Base-by-base conservation (phyloP, 225 moss, liverwort and hornwort species). In the Physcomitrellopsis africana region DNA sequence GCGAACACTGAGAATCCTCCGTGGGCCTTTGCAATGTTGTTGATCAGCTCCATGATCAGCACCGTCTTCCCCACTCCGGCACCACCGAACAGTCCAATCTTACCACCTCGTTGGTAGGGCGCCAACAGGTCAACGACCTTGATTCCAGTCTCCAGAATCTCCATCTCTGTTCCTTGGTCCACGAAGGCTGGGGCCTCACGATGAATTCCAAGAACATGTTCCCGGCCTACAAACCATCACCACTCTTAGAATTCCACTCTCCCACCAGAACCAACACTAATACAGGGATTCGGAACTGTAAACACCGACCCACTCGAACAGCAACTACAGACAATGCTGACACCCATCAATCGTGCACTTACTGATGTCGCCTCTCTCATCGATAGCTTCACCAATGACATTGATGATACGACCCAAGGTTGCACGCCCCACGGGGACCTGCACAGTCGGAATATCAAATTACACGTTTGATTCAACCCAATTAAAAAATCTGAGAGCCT, bases 341-440 rank as follows among this genome's bases (percentile, higher is more conserved):
- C 32, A 37, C 32, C 32, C 32, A 37, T 37, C 32, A 37, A 37
- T 37, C 4, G 10, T 52, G 11, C 17, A 51, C 84, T 81, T 83
- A 96, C 95, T 92, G 59, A 96, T 82, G 0, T 90, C 93, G 77
- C 96, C 96, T 76, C 92, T 83, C 81, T 96, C 87, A 82, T 96
- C 96, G 68, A 96, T 93, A 20, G 96, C 87, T 78, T 96, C 96
- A 20, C 96, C 96, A 32, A 96, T 92, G 18, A 96, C 96, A 66
- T 96, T 96, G 82, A 96, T 96, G 48, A 96, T 96, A n/a, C 96
- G 93, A 8, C 96, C 96, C 62, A 96, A 82, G 22, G 87, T 88
- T 19, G 96, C 89, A 44, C 96, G 90, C 53, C 96, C 96, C 5
- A 96, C 96, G 47, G 96, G 93, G 60, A 96, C 80, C 95, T 96